Percentiles rank a stretch among this genome's conserved stretches.
Conservation (phyloP, 139 green algal genomes). For the Nannochloris sp. region DNA sequence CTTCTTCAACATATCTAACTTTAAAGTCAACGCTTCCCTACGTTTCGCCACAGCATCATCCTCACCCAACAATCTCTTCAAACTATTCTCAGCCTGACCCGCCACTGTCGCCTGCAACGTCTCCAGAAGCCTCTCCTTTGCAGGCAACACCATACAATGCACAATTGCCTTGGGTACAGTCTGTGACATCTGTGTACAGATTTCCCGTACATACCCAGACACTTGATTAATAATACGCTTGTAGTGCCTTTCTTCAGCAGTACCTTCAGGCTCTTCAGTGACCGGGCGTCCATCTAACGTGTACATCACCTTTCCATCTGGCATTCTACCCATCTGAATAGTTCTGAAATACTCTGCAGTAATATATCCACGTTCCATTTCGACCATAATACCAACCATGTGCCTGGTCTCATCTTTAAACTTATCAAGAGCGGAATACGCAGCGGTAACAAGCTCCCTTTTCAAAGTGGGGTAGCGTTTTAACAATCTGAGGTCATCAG, state of each 20-base stretch:
- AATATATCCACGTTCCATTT: slow-evolving; percentile 91
- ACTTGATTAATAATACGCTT: slow-evolving; percentile 72
- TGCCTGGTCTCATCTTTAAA: slow-evolving; percentile 48
- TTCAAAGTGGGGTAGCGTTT: slow-evolving; percentile 72
- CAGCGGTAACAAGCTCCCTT: slow-evolving; percentile 64
- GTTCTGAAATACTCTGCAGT: slow-evolving; percentile 81
- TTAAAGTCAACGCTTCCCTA: slow-evolving; percentile 31
- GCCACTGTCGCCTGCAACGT: slow-evolving; percentile 66
- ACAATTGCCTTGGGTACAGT: slow-evolving; percentile 90
- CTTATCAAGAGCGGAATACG: slow-evolving; percentile 53
- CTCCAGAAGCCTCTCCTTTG: slow-evolving; percentile 69
- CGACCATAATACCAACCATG: slow-evolving; percentile 70
- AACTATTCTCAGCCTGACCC: slow-evolving; percentile 60
- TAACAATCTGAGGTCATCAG: slow-evolving; percentile 39
- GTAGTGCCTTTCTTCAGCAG: slow-evolving; percentile 44
- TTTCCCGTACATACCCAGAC: slow-evolving; percentile 82
- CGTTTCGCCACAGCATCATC: slow-evolving; percentile 71
- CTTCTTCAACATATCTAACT: slow-evolving; percentile 39
- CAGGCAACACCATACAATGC: slow-evolving; percentile 70
- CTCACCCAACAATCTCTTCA: slow-evolving; percentile 76
- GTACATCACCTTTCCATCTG: slow-evolving; percentile 41
- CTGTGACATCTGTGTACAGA: slow-evolving; percentile 79
- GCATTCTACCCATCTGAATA: slow-evolving; percentile 38
- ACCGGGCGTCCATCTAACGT: slow-evolving; percentile 36
- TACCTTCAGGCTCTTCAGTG: slow-evolving; percentile 34